phyloP scores from a whole-genome alignment of 768 basidiomycete genomes.

The Xerocomellus intermedius region DNA sequence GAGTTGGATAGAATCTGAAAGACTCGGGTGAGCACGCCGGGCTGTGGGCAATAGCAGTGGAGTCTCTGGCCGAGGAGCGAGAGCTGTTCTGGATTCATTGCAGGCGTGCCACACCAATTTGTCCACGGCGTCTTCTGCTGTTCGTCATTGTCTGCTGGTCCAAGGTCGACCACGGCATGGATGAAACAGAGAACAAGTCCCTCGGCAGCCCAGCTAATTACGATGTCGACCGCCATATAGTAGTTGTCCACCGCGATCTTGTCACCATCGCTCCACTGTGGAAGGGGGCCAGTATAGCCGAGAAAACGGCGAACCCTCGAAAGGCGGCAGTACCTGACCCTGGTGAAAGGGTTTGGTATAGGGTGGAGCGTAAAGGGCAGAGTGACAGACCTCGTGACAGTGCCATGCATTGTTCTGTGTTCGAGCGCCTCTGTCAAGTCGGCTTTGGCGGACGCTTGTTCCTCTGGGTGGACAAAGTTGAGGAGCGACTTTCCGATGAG shows the following conservation, averaged over 20 bases:
- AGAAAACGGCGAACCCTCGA: conserved; percentile 69
- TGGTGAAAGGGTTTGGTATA: conserved; percentile 33
- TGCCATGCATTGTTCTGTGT: conserved; percentile 75
- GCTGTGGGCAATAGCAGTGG: conserved; percentile 50
- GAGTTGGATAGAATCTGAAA: conserved; percentile 76
- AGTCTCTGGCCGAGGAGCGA: conserved; percentile 60
- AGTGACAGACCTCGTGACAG: conserved; percentile 65
- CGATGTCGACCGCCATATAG: conserved; percentile 86
- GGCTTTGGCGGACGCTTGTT: conserved; percentile 67
- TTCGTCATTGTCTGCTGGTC: conserved; percentile 71
- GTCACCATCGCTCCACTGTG: conserved; percentile 62
- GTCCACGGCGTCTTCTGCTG: conserved; percentile 72
- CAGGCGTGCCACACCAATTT: conserved; percentile 85
- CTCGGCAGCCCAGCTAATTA: conserved; percentile 87
- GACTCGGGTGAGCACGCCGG: conserved; percentile 55
- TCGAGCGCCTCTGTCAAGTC: conserved; percentile 76
- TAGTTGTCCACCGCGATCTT: conserved; percentile 67
- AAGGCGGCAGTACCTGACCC: conserved; percentile 78
- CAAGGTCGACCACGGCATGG: conserved; percentile 77
- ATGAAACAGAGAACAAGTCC: conserved; percentile 87
- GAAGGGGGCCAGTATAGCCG: conserved; percentile 58
- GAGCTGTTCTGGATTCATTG: conserved; percentile 56
- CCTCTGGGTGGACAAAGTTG: conserved; percentile 82
- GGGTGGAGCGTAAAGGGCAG: conserved; percentile 11
- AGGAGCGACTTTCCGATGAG: conserved; percentile 72